Base-by-base conservation (phyloP, 2,329 filamentous ascomycete species). In the Curvularia hawaiiensis region DNA sequence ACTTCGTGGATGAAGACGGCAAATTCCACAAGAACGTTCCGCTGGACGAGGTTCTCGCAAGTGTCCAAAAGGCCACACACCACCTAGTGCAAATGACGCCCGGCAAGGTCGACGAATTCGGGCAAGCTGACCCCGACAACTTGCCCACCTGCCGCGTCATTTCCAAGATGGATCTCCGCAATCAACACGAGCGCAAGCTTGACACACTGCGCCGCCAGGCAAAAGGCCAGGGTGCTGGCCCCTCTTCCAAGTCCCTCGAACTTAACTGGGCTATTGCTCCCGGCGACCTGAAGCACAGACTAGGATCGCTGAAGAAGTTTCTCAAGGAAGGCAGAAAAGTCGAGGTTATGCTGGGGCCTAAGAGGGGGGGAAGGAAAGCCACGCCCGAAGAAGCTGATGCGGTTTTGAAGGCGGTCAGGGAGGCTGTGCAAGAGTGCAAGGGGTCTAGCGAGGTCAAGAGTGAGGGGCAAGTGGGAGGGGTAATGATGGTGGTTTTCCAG, bases 201-300 rank as follows among this genome's bases (percentile, higher is more conserved):
- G 79, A 75, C 3, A 59, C 72, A 63, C 78, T 73, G 52, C 79
- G 79, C 45, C 77, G 79, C 57, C 65, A 71, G 20, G 69, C 78
- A 35, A 82, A 65, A 38, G 66, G 67, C 2, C 53, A 61, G 35
- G 53, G 61, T 11, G 52, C 62, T 5, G 66, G 59, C 4, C 62
- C 62, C 12, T 40, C 80, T 63, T 72, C 76, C 16, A 97, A 97
- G 79, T 88, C 89, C 71, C 76, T 97, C n/a, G 93, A 97, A 78
- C 67, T 98, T 67, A 94, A 92, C 75, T 98, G 93, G 93, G 88
- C 89, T 33, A 96, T 96, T 69, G 88, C 87, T 59, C 71, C 77
- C 12, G 85, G 94, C 71, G 93, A 97, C 79, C 75, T 97, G 51
- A 78, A 78, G n/a, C 88, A 90, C 73, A 52, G 73, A 24, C 33